Evolutionary conservation across 139 green algal species (phyloP), one percentile per base, ranked within the genome.

Genomic region (Deuterostichococcus epilithicus): DNA sequence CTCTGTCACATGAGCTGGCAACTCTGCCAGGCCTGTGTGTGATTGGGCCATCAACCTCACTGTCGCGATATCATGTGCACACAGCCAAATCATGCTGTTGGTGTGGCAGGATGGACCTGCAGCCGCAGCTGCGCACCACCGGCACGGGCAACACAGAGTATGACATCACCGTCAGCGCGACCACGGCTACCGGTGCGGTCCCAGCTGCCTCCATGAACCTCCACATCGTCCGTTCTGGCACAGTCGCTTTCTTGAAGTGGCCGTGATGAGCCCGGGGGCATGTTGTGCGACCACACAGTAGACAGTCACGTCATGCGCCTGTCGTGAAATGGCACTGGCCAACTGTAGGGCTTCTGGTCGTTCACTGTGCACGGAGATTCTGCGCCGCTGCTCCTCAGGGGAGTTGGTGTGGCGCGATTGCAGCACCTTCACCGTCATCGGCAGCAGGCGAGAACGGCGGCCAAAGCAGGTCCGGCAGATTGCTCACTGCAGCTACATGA

Each of bases 351-450:
- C n/a, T n/a, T n/a, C n/a, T n/a, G n/a, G n/a, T n/a, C 42, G 13
- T 52, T 8, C 42, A 52, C 8, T 52, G 42, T 52, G 42, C 42
- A 52, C 42, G n/a, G n/a, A n/a, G n/a, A n/a, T n/a, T 52, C 10
- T 52, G 10, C 42, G 10, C 42, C 10, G 10, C 42, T 52, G 13
- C 13, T 52, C 13, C 10, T 52, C 73, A 77, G 73, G 73, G 4
- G 73, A 78, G 59, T 5, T 72, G 2, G 30, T 78, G 35, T 78
- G 73, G 73, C 25, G 72, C 22, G 73, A 78, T 1, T 38, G 47
- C 30, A 78, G 73, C 35, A 78, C 73, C 10, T 78, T 78, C 59
- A 68, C 35, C 52, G 35, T 0, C 34, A 65, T 1, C 45, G 36
- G 1, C 30, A 35, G 33, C 59, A 39, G 30, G n/a, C 59, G 34